A percentile compares a stretch with the other conserved stretches of the same genome.
These are phyloP conservation scores for slime mould (Dictyostelium discoideum) DNA, from an alignment of 78 protist species.

Conservation along the genomic window dicty_2.7 NC_007090.3:3686001-3686500, in stretches of 20 bases:
- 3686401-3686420: background rate
- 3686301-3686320: no score
- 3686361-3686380: background rate
- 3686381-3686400: background rate
- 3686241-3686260: background rate
- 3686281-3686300: background rate
- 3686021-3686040: background rate
- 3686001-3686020: background rate
- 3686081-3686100: background rate
- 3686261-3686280: background rate
- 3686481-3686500: background rate
- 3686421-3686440: background rate
- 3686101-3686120: background rate
- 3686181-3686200: background rate
- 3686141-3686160: background rate
- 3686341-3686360: no score
- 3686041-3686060: background rate
- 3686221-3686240: no score
- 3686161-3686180: background rate
- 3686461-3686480: background rate
- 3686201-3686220: background rate
- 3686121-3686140: background rate
- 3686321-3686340: background rate
- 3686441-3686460: background rate
- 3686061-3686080: background rate